Evolutionary conservation across 495 filamentous ascomycete species (phyloP), one percentile per base, ranked within the genome.

Genomic region (Aspergillus bridgeri): DNA sequence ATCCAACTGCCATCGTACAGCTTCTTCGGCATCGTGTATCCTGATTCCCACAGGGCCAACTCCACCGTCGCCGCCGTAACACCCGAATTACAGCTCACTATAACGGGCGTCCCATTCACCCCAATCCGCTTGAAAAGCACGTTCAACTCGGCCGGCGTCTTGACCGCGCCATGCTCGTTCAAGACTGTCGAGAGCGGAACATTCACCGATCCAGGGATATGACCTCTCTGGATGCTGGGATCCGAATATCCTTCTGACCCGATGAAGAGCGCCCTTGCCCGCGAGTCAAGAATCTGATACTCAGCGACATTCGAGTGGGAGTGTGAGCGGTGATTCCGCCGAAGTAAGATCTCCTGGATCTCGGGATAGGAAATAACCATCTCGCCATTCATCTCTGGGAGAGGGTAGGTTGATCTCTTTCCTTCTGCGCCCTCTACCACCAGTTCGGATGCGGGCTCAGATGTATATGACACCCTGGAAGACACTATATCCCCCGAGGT

Each of bases 1-100:
- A 61, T 65, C 71, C 71, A 74, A 51, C 71, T 74, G 9, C 71
- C 71, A 65, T 74, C 71, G 51, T 74, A 74, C 18, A 73, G 19
- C 53, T 64, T 60, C 48, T 62, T 53, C 42, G 44, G 25, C 42
- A 54, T 42, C 42, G 45, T 51, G 8, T 48, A 67, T 3, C 67
- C 67, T 24, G 60, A 58, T 11, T 58, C 48, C 17, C 42, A 38
- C 53, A 74, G 51, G 0, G 65, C 69, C 46, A 71, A 42, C 45
- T 64, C 65, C 44, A 74, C 23, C 2, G 60, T 65, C 27, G 71
- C 60, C 9, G 71, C 71, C 9, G 71, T 74, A 1, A 69, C 67
- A 0, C 71, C 71, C 0, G 71, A 70, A 43, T 74, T 74, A 24
- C 71, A 74, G 3, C 65, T 69, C 51, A 71, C n/a, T 17, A 74